These are phyloP conservation scores for Citrullus colocynthis DNA, from an alignment of 306 rosid species.

Conservation along the genomic window DNA sequence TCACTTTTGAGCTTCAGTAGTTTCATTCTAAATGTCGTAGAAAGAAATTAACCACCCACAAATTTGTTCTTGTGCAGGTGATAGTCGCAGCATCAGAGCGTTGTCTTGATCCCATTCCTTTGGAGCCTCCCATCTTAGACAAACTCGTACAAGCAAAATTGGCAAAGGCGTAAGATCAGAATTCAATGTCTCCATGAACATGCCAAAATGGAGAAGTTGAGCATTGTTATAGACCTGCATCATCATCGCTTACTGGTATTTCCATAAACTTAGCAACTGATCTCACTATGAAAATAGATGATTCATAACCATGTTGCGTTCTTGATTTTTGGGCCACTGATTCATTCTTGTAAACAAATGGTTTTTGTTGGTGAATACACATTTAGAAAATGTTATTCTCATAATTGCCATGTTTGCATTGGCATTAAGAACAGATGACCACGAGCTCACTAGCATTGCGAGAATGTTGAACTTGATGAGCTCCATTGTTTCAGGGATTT, in stretches of 20 bases:
- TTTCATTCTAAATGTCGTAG: background rate
- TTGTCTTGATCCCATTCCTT: slow-evolving; percentile 75
- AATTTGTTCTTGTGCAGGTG: slow-evolving; percentile 39
- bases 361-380: background rate
- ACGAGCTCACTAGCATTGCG: background rate
- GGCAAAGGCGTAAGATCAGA: slow-evolving; percentile 46
- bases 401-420: background rate
- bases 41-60: background rate
- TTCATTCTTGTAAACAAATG: background rate
- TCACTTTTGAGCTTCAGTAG: background rate
- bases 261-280: background rate
- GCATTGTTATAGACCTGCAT: background rate
- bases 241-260: background rate
- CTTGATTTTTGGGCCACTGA: background rate
- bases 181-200: slow-evolving; percentile 25
- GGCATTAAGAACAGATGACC: background rate
- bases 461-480: background rate
- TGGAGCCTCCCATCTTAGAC: slow-evolving; percentile 83
- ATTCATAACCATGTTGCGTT: background rate
- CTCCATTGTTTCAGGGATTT: background rate
- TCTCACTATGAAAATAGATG: background rate
- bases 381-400: background rate
- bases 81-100: slow-evolving; percentile 85
- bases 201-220: slow-evolving; percentile 3
- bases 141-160: slow-evolving; percentile 71